A percentile compares a stretch with the other conserved stretches of the same genome.
Conservation (phyloP, 2,329 filamentous ascomycete genomes). For the Ascomycota sp. region DNA sequence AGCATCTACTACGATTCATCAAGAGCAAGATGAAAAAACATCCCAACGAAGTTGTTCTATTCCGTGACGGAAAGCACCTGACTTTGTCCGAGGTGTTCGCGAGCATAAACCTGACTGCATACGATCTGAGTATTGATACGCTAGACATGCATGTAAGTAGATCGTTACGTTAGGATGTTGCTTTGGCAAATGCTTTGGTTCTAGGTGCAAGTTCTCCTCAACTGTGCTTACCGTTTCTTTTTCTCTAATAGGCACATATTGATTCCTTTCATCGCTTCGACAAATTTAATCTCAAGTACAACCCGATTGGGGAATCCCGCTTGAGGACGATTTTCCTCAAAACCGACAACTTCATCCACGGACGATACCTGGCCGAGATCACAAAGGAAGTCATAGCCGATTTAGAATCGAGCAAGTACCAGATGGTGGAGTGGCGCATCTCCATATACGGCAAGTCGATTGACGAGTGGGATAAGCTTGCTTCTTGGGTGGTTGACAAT, state of each 20-base stretch:
- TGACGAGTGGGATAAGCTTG: slow-evolving; percentile 93
- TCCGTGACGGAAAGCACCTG: slow-evolving; percentile 74
- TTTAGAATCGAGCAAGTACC: slow-evolving; percentile 94
- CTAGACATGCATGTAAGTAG: slow-evolving; percentile 79
- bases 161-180: too few species aligned
- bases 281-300: slow-evolving; percentile 98
- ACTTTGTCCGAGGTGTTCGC: slow-evolving; percentile 87
- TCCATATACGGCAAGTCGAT: slow-evolving; percentile 84
- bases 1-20: slow-evolving; percentile 92
- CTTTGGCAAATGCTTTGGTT: too few species aligned
- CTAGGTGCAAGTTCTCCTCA: too few species aligned
- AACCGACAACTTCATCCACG: slow-evolving; percentile 93
- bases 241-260: slow-evolving; percentile 74
- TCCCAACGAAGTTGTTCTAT: slow-evolving; percentile 80
- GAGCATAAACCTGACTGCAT: slow-evolving; percentile 90
- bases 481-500: slow-evolving; percentile 92
- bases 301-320: slow-evolving; percentile 85
- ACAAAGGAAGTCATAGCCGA: slow-evolving; percentile 95
- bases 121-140: slow-evolving; percentile 93
- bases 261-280: slow-evolving; percentile 98
- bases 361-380: slow-evolving; percentile 87
- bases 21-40: slow-evolving; percentile 99
- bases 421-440: slow-evolving; percentile 98
- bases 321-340: slow-evolving; percentile 96
- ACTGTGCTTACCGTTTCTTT: too few species aligned